These are phyloP conservation scores for Xylaria sp. DNA, from an alignment of 495 filamentous ascomycete species.

Conservation along the genomic window DNA sequence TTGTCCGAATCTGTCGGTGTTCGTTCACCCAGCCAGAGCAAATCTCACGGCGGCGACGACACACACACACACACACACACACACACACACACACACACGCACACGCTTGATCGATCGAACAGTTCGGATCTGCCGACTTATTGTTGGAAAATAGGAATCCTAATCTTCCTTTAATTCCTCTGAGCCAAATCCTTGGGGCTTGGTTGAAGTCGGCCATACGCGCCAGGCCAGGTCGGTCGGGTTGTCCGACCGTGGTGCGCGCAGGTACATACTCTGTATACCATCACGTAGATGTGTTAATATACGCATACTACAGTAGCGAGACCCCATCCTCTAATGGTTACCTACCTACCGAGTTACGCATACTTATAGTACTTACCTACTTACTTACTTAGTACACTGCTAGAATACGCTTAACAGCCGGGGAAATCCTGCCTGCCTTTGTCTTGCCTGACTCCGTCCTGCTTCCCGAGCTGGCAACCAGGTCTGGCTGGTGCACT, in stretches of 20 bases:
- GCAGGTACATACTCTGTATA: too few species aligned
- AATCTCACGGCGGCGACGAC: background rate
- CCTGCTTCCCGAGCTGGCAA: constrained; percentile 4
- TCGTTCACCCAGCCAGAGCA: background rate
- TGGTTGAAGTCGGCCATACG: background rate
- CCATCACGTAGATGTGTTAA: too few species aligned
- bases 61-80: background rate
- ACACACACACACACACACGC: too few species aligned
- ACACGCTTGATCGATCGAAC: background rate
- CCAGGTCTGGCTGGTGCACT: background rate
- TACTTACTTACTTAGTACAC: background rate
- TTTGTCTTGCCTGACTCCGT: background rate
- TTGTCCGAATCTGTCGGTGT: constrained; percentile 26
- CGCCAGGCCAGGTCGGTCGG: constrained; percentile 1
- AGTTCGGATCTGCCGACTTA: constrained; percentile 16
- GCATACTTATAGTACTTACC: background rate
- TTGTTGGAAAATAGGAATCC: constrained; percentile 12
- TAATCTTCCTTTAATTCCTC: background rate
- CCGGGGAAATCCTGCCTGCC: constrained; percentile 1
- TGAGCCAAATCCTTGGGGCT: background rate
- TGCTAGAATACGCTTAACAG: background rate
- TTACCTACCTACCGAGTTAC: background rate
- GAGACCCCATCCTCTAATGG: too few species aligned
- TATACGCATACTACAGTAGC: background rate
- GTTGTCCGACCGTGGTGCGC: constrained; percentile 10